phyloP scores from a whole-genome alignment of 2,329 filamentous ascomycete species.

The Stylonectria norvegica region DNA sequence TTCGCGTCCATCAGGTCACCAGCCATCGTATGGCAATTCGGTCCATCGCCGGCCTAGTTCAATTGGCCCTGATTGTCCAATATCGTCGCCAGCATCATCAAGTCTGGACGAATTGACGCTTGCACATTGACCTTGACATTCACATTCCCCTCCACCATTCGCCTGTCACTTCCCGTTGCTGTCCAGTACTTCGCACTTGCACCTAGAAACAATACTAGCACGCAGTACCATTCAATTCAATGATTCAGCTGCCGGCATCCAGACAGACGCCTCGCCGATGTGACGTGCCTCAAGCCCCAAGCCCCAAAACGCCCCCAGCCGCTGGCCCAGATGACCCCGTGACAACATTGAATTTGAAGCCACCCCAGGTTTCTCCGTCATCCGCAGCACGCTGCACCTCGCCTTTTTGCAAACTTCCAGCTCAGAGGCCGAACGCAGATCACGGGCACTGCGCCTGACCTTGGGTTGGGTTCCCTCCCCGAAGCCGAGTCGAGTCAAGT shows the following conservation, averaged over 20 bases:
- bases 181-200: too few relatives aligned
- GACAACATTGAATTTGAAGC: constrained; percentile 12
- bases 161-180: too few relatives aligned
- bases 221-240: too few relatives aligned
- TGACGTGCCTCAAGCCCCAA: constrained; percentile 8
- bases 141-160: too few relatives aligned
- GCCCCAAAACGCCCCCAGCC: constrained; percentile 8
- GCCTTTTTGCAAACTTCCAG: constrained; percentile 25
- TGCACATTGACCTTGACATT: constrained; percentile 7
- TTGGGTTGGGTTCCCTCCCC: too few relatives aligned
- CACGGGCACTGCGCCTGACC: constrained; percentile 25
- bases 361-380: constrained; percentile 24
- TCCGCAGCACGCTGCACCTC: constrained; percentile 25
- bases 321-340: constrained; percentile 22
- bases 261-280: constrained; percentile 1
- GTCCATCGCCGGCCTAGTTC: constrained; percentile 6
- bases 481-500: too few relatives aligned
- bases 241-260: too few relatives aligned
- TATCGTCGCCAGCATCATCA: constrained; percentile 1
- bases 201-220: too few relatives aligned
- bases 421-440: constrained; percentile 16
- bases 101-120: constrained; percentile 8
- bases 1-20: constrained; percentile 5
- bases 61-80: constrained; percentile 7
- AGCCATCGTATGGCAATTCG: constrained; percentile 7